A percentile compares a stretch with the other conserved stretches of the same genome.
Conservation (phyloP, 2,329 filamentous ascomycete species). For the Pseudogymnoascus sp. region DNA sequence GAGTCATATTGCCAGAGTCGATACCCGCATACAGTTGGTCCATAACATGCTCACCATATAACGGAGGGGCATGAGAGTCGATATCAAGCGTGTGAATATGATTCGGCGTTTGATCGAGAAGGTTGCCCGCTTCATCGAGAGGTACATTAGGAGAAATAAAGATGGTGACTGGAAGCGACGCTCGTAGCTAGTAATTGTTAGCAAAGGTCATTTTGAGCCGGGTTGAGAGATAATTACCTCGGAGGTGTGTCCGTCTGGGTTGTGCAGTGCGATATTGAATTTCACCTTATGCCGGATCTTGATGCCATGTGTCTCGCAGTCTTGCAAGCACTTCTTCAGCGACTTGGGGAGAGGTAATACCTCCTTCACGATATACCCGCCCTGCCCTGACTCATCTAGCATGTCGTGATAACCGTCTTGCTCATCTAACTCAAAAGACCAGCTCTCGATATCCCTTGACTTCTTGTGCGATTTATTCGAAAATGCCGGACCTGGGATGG, state of each 20-base stretch:
- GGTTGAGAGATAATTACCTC: slow-evolving; percentile 48
- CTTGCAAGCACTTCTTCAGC: slow-evolving; percentile 76
- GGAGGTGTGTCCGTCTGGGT: slow-evolving; percentile 89
- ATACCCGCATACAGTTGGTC: slow-evolving; percentile 88
- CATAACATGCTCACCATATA: slow-evolving; percentile 82
- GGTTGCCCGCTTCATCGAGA: slow-evolving; percentile 76
- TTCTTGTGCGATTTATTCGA: slow-evolving; percentile 50
- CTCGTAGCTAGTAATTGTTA: slow-evolving; percentile 54
- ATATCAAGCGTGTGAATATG: slow-evolving; percentile 40
- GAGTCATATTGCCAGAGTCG: slow-evolving; percentile 75
- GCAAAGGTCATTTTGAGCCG: not conserved
- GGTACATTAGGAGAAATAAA: slow-evolving; percentile 94
- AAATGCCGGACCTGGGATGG: slow-evolving; percentile 39
- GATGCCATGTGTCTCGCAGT: slow-evolving; percentile 80
- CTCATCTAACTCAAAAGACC: slow-evolving; percentile 46
- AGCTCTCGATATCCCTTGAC: slow-evolving; percentile 54
- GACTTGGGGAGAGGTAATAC: slow-evolving; percentile 68
- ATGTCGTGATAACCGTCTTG: slow-evolving; percentile 61
- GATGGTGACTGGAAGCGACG: slow-evolving; percentile 81
- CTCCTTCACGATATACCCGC: slow-evolving; percentile 55
- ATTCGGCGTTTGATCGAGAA: slow-evolving; percentile 54
- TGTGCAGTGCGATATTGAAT: slow-evolving; percentile 82
- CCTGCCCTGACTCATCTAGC: slow-evolving; percentile 58
- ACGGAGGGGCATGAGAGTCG: slow-evolving; percentile 68
- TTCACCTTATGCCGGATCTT: slow-evolving; percentile 90